phyloP scores from a whole-genome alignment of 306 rosid genomes.

The Ormosia emarginata region DNA sequence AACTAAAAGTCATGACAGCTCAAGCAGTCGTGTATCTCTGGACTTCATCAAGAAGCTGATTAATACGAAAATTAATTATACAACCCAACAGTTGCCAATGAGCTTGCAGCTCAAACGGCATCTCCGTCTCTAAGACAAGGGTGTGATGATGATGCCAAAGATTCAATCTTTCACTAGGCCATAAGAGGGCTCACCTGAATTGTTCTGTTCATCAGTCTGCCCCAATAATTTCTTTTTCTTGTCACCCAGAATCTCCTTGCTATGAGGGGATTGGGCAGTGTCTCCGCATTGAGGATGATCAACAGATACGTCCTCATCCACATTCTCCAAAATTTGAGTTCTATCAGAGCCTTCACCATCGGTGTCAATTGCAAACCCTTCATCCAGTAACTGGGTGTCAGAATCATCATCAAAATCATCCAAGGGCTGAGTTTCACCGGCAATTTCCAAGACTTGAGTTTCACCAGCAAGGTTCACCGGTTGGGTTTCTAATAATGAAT shows the following conservation, averaged over 20 bases:
- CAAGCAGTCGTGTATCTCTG: not conserved
- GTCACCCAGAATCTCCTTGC: slow-evolving; percentile 1
- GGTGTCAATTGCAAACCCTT: not conserved
- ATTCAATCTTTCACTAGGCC: not conserved
- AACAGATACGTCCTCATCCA: slow-evolving; percentile 19
- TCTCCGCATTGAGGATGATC: slow-evolving; percentile 26
- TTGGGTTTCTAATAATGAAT: slow-evolving; percentile 44
- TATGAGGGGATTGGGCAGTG: slow-evolving; percentile 8
- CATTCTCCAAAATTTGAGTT: slow-evolving; percentile 50
- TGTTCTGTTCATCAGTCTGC: slow-evolving; percentile 16
- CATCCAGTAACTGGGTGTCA: slow-evolving; percentile 50
- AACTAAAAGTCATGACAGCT: not conserved
- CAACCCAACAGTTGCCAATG: not conserved
- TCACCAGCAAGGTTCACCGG: slow-evolving; percentile 45
- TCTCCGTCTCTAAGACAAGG: not conserved
- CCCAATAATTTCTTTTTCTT: slow-evolving; percentile 9
- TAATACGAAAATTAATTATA: too few relatives aligned
- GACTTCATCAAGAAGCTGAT: not conserved
- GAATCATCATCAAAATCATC: slow-evolving; percentile 36
- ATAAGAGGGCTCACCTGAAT: slow-evolving; percentile 39
- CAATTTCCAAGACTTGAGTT: slow-evolving; percentile 45
- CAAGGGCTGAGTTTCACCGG: slow-evolving; percentile 43
- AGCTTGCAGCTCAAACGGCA: not conserved
- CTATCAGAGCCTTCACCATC: slow-evolving; percentile 32
- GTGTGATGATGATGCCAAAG: not conserved